Conservation (phyloP, 2,329 filamentous ascomycete genomes). For the Helminthosporium solani region DNA sequence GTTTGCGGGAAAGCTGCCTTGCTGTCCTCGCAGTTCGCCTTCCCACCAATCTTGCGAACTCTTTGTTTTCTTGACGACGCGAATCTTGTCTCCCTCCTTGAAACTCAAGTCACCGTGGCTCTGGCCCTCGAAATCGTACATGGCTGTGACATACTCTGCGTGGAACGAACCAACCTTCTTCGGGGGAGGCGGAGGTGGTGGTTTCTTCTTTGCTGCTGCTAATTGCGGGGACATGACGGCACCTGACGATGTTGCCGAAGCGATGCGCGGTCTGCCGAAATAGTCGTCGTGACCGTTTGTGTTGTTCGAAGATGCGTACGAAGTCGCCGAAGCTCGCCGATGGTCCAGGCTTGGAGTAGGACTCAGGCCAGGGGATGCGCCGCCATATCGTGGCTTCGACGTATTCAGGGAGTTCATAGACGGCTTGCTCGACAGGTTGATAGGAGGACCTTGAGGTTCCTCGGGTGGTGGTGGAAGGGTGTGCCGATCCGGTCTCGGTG, state of each 20-base stretch:
- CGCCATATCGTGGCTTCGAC: constrained; percentile 34
- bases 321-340: constrained; percentile 33
- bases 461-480: constrained; percentile 28
- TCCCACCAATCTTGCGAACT: constrained; percentile 88
- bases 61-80: constrained; percentile 73
- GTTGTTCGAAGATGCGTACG: constrained; percentile 32
- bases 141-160: constrained; percentile 65
- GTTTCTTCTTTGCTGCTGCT: constrained; percentile 66
- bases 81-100: constrained; percentile 74
- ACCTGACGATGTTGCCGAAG: constrained; percentile 32
- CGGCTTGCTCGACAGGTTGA: constrained; percentile 37
- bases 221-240: constrained; percentile 45
- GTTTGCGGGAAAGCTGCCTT: constrained; percentile 79
- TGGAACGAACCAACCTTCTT: constrained; percentile 57
- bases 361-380: constrained; percentile 36
- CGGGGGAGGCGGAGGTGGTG: constrained; percentile 69
- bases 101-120: constrained; percentile 71
- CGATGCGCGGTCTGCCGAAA: constrained; percentile 47
- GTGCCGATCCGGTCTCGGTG: constrained; percentile 24
- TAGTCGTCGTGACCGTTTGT: constrained; percentile 35
- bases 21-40: constrained; percentile 68
- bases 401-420: constrained; percentile 37
- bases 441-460: constrained; percentile 23
- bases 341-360: constrained; percentile 32
- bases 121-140: constrained; percentile 74